phyloP scores from a whole-genome alignment of 345 rosid species.

The Eucalyptus globulus region DNA sequence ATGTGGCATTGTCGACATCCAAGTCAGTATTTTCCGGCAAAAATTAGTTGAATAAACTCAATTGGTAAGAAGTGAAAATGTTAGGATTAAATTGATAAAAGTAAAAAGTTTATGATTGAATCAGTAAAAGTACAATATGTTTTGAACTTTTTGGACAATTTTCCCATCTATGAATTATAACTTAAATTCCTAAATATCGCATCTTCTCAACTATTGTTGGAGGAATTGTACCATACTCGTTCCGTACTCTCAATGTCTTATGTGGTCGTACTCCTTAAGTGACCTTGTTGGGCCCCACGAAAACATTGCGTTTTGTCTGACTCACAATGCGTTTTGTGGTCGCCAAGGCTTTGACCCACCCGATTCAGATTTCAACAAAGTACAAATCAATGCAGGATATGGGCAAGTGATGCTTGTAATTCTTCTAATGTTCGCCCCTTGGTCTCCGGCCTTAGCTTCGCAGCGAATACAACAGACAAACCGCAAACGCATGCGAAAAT shows the following conservation, averaged over 20 bases:
- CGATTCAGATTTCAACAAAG: background rate
- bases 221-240: too few species aligned
- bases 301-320: background rate
- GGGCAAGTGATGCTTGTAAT: conserved; percentile 23
- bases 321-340: background rate
- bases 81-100: too few species aligned
- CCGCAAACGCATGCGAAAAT: background rate
- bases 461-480: conserved; percentile 11
- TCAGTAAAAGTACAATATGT: too few species aligned
- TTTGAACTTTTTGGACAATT: too few species aligned
- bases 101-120: too few species aligned
- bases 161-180: background rate
- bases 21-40: too few species aligned
- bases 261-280: background rate
- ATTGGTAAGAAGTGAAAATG: too few species aligned
- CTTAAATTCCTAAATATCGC: background rate
- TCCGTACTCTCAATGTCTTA: background rate
- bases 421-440: conserved; percentile 48
- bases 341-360: background rate
- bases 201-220: background rate
- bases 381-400: background rate
- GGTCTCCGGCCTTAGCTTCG: conserved; percentile 42
- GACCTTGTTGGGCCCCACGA: background rate
- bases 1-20: too few species aligned
- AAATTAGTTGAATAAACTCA: too few species aligned